A percentile compares a stretch with the other conserved stretches of the same genome.
Conservation (phyloP, 2,329 filamentous ascomycete genomes). For the Stagonosporopsis chrysanthemi region DNA sequence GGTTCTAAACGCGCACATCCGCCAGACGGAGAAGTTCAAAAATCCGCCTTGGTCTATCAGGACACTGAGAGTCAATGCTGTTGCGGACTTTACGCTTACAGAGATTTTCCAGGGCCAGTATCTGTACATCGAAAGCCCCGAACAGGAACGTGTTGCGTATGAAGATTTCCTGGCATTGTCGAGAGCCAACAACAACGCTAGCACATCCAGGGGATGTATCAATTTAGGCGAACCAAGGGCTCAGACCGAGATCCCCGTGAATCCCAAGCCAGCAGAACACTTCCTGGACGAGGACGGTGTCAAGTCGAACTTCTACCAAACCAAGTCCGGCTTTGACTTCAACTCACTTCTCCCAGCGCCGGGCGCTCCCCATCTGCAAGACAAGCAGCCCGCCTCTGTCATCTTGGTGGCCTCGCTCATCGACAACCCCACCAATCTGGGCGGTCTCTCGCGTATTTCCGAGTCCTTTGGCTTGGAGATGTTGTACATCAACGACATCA, state of each 20-base stretch:
- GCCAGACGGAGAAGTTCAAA: constrained; percentile 53
- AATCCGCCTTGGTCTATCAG: constrained; percentile 50
- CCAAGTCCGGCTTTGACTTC: constrained; percentile 58
- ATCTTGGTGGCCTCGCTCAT: constrained; percentile 60
- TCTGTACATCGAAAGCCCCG: constrained; percentile 53
- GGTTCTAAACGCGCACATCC: constrained; percentile 54
- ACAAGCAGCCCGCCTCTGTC: constrained; percentile 44
- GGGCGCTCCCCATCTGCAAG: constrained; percentile 28
- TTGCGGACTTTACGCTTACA: constrained; percentile 53
- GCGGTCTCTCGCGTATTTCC: constrained; percentile 58
- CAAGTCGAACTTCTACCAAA: constrained; percentile 54
- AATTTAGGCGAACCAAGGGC: constrained; percentile 36
- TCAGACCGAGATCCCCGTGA: constrained; percentile 1
- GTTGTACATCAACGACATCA: constrained; percentile 54
- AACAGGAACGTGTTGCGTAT: constrained; percentile 45
- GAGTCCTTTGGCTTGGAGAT: constrained; percentile 60
- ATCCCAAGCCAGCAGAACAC: constrained; percentile 10
- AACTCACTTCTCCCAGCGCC: constrained; percentile 35
- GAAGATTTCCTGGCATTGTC: constrained; percentile 52
- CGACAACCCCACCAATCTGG: constrained; percentile 59
- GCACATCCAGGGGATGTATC: constrained; percentile 38
- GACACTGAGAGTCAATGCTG: constrained; percentile 51
- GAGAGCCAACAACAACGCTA: constrained; percentile 34
- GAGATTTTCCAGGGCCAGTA: constrained; percentile 58
- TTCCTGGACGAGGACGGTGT: constrained; percentile 12